phyloP scores from a whole-genome alignment of 768 basidiomycete genomes.

The Mycena chlorophos region DNA sequence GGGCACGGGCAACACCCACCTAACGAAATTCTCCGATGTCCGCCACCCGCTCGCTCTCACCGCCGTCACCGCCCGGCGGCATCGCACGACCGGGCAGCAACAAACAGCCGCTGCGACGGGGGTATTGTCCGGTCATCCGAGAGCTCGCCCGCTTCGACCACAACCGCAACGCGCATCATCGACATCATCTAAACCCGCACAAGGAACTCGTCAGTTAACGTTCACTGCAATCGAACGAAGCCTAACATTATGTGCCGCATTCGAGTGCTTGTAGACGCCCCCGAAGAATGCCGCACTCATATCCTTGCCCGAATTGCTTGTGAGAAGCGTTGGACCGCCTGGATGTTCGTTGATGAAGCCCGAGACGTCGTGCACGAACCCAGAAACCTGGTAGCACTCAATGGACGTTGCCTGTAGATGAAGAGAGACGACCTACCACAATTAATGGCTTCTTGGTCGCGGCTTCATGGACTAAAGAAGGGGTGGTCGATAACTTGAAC shows the following conservation, averaged over 20 bases:
- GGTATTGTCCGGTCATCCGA: constrained; percentile 5
- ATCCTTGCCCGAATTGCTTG: constrained; percentile 70
- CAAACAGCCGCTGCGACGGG: constrained; percentile 19
- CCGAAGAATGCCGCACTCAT: constrained; percentile 86
- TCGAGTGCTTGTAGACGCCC: constrained; percentile 66
- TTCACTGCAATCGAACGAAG: not conserved
- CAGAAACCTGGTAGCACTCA: constrained; percentile 46
- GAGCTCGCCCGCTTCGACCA: constrained; percentile 37
- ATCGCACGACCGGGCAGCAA: constrained; percentile 8
- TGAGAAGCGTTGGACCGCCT: constrained; percentile 66
- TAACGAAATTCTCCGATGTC: too few species aligned
- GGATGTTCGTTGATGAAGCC: constrained; percentile 77
- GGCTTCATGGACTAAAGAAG: constrained; percentile 59
- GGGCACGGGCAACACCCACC: too few species aligned
- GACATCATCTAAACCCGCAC: constrained; percentile 39
- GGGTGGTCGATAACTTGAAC: not conserved
- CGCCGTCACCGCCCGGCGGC: too few species aligned
- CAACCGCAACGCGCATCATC: constrained; percentile 50
- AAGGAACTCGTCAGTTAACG: not conserved
- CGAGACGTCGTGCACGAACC: constrained; percentile 85
- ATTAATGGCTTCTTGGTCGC: constrained; percentile 65
- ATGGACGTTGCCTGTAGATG: not conserved
- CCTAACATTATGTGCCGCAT: constrained; percentile 54
- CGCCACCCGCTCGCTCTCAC: too few species aligned
- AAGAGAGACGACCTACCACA: constrained; percentile 34